Conservation (phyloP, 176 grass and related monocot species). For the Echinochloa phyllopogon region DNA sequence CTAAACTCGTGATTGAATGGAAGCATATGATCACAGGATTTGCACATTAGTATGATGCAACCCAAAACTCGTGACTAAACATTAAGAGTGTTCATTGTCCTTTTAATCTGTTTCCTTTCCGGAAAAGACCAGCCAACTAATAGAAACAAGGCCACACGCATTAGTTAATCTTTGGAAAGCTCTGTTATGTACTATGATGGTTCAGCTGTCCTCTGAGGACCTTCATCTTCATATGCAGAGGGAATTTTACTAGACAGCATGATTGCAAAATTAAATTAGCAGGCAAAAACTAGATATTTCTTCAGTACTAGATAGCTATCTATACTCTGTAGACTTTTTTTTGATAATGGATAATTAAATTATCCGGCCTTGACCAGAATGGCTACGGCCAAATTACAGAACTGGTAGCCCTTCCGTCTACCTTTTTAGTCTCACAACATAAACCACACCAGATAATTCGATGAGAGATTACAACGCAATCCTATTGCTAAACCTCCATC, state of each 20-base stretch:
- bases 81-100: background rate
- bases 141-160: conserved; percentile 25
- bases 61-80: too few species aligned
- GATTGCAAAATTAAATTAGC: conserved; percentile 26
- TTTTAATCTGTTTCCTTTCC: background rate
- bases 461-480: too few species aligned
- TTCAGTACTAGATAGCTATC: background rate
- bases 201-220: background rate
- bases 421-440: too few species aligned
- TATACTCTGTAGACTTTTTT: too few species aligned
- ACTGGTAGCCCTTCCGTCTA: too few species aligned
- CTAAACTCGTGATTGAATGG: conserved; percentile 49
- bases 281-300: background rate
- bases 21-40: conserved; percentile 44
- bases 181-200: conserved; percentile 16
- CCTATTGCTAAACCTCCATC: too few species aligned
- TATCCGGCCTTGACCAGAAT: too few species aligned
- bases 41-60: background rate
- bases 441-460: too few species aligned
- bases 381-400: too few species aligned
- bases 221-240: background rate
- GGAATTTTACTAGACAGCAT: conserved; percentile 51
- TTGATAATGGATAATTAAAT: too few species aligned
- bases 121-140: background rate
- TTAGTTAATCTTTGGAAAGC: conserved; percentile 22